Evolutionary conservation across 257 asterid genomes (phyloP).

Genomic region (Mentha longifolia): DNA sequence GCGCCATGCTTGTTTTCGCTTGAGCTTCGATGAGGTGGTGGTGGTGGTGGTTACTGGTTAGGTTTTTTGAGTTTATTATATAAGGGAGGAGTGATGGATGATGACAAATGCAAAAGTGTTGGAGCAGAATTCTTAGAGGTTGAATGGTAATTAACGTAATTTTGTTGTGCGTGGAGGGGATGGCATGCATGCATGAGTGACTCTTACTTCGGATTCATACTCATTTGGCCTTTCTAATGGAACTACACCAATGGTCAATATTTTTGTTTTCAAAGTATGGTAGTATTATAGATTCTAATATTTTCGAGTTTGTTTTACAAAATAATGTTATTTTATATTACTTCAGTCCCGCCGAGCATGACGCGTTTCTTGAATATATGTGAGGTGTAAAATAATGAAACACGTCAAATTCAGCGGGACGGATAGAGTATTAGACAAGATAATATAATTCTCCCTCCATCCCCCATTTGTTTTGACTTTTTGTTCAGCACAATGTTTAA

Average conservation of each 20-base stretch:
- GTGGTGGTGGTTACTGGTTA: neutral
- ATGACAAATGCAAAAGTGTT: conserved; percentile 7
- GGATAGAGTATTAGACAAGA: too few relatives aligned
- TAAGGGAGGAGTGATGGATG: neutral
- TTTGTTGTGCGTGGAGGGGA: neutral
- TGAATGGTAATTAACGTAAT: too few relatives aligned
- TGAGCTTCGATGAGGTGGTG: neutral
- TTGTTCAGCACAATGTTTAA: too few relatives aligned
- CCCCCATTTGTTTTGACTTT: too few relatives aligned
- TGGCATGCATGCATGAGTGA: neutral
- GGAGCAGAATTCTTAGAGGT: conserved; percentile 10
- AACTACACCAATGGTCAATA: neutral
- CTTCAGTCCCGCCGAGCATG: too few relatives aligned
- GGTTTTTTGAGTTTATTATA: neutral
- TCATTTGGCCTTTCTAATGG: neutral
- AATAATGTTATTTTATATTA: too few relatives aligned
- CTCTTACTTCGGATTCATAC: neutral
- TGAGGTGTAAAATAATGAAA: too few relatives aligned
- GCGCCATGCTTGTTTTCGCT: neutral
- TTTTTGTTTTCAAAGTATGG: neutral
- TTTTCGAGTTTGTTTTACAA: too few relatives aligned
- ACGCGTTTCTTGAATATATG: too few relatives aligned
- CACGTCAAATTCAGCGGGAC: too few relatives aligned
- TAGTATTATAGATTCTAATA: too few relatives aligned
- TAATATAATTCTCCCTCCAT: too few relatives aligned